phyloP scores from a whole-genome alignment of 306 rosid species.

The Hippophae rhamnoides region DNA sequence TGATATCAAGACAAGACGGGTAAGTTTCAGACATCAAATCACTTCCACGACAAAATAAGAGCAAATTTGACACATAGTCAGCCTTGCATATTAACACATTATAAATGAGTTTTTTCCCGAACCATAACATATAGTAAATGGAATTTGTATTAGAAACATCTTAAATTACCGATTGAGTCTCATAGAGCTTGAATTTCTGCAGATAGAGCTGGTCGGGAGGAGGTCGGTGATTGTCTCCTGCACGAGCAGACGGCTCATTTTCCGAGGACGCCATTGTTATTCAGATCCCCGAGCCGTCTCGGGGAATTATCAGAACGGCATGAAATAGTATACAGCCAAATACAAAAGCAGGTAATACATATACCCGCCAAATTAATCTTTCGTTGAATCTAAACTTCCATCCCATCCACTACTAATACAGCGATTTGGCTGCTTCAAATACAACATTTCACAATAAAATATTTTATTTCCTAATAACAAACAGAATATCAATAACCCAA shows the following conservation, averaged over 20 bases:
- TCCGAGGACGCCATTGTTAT: conserved; percentile 58
- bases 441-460: conserved; percentile 39
- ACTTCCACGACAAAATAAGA: too few relatives aligned
- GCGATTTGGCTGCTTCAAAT: conserved; percentile 72
- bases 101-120: too few relatives aligned
- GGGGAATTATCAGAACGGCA: conserved; percentile 67
- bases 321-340: conserved; percentile 22
- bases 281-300: conserved; percentile 78
- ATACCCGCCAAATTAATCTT: conserved; percentile 13
- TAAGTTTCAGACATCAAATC: too few relatives aligned
- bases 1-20: too few relatives aligned
- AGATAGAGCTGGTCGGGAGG: conserved; percentile 43
- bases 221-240: conserved; percentile 18
- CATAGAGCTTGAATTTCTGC: conserved; percentile 92
- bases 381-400: conserved; percentile 19
- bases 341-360: not conserved
- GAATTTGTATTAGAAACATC: too few relatives aligned
- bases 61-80: too few relatives aligned
- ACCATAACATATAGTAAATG: too few relatives aligned
- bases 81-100: too few relatives aligned
- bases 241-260: conserved; percentile 27
- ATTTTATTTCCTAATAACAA: not conserved
- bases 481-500: not conserved
- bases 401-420: conserved; percentile 21
- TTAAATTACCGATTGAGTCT: conserved; percentile 80